A percentile compares a stretch with the other conserved stretches of the same genome.
Evolutionary conservation across 129 eudicot species (phyloP).

Genomic region (Pittosporum tobira): DNA sequence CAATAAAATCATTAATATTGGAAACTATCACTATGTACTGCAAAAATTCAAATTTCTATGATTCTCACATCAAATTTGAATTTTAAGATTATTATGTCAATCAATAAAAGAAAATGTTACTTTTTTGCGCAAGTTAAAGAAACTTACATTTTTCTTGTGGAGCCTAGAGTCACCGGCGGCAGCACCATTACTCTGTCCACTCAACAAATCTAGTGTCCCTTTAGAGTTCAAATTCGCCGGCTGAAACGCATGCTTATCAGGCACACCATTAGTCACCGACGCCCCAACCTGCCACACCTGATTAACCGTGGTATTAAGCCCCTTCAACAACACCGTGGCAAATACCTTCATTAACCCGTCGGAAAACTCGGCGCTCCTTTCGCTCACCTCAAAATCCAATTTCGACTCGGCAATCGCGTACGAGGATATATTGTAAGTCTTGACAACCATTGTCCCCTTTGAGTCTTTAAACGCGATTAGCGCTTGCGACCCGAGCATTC

Average conservation of each 20-base stretch:
- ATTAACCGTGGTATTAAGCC: constrained; percentile 30
- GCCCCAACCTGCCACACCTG: constrained; percentile 97
- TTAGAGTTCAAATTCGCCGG: constrained; percentile 54
- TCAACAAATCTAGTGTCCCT: constrained; percentile 49
- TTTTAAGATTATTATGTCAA: too few species aligned
- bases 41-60: too few species aligned
- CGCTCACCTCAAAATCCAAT: constrained; percentile 39
- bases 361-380: constrained; percentile 32
- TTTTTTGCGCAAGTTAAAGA: background rate
- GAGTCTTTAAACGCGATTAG: constrained; percentile 45
- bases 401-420: constrained; percentile 35
- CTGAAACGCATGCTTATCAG: constrained; percentile 57
- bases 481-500: constrained; percentile 76
- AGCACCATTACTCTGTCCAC: constrained; percentile 29
- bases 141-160: constrained; percentile 65
- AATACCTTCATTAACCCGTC: constrained; percentile 44
- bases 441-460: constrained; percentile 49
- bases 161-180: constrained; percentile 24
- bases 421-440: constrained; percentile 49
- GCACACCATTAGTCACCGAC: constrained; percentile 40
- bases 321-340: constrained; percentile 45
- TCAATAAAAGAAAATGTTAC: too few species aligned
- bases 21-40: too few species aligned
- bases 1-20: too few species aligned
- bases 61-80: too few species aligned